These are phyloP conservation scores for Caryopteris hybrid DNA, from an alignment of 305 asterid genomes.

Conservation along the genomic window DNA sequence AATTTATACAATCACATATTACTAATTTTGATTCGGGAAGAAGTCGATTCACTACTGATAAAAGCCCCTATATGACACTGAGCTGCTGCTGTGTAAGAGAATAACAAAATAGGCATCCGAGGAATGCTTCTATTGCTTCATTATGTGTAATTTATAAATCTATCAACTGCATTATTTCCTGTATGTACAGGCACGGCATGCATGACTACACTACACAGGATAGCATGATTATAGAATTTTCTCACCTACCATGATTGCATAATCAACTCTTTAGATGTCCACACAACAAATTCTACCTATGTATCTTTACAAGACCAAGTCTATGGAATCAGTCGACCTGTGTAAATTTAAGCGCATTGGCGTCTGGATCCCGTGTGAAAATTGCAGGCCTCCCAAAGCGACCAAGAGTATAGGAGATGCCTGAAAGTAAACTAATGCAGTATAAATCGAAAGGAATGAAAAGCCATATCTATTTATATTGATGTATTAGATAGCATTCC, in stretches of 20 bases:
- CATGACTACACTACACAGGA: background rate
- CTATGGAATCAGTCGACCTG: constrained; percentile 47
- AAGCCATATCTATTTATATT: background rate
- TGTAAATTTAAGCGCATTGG: constrained; percentile 91
- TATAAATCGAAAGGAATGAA: background rate
- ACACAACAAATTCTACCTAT: background rate
- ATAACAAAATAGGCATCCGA: too few relatives aligned
- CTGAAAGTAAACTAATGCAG: constrained; percentile 28
- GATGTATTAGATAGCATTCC: constrained; percentile 12
- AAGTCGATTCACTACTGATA: too few relatives aligned
- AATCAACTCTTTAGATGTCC: background rate
- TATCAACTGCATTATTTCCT: too few relatives aligned
- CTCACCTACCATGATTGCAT: too few relatives aligned
- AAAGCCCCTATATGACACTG: too few relatives aligned
- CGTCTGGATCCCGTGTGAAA: constrained; percentile 86
- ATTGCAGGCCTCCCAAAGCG: constrained; percentile 93
- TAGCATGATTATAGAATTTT: background rate
- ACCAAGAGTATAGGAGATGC: constrained; percentile 76
- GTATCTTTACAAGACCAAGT: background rate
- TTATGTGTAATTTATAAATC: too few relatives aligned
- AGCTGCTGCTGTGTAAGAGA: too few relatives aligned
- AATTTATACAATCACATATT: too few relatives aligned
- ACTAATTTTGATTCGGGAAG: too few relatives aligned
- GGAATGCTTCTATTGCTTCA: too few relatives aligned
- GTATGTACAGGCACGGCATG: too few relatives aligned